Conservation (phyloP, 306 rosid genomes). For the Citrullus colocynthis region DNA sequence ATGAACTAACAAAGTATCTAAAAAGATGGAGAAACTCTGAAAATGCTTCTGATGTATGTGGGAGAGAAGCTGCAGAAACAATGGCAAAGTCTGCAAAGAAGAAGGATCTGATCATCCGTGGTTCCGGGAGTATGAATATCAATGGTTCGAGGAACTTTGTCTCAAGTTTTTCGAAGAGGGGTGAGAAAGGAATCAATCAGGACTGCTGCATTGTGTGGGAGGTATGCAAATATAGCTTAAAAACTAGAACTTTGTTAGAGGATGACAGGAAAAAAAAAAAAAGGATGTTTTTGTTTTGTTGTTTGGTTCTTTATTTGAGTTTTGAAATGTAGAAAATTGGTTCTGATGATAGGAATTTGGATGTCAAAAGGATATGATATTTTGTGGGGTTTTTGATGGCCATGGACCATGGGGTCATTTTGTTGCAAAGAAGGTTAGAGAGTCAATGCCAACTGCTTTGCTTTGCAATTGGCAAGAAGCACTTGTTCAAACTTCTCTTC, state of each 20-base stretch:
- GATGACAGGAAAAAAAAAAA: neutral
- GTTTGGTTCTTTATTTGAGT: neutral
- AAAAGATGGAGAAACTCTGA: slow-evolving; percentile 39
- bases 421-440: slow-evolving; percentile 68
- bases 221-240: slow-evolving; percentile 27
- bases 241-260: neutral
- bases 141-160: slow-evolving; percentile 66
- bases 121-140: slow-evolving; percentile 37
- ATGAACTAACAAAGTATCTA: slow-evolving; percentile 50
- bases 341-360: slow-evolving; percentile 63
- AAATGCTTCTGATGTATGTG: slow-evolving; percentile 10
- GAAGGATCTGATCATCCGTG: slow-evolving; percentile 42
- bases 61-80: slow-evolving; percentile 67
- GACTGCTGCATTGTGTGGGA: slow-evolving; percentile 98
- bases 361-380: slow-evolving; percentile 83
- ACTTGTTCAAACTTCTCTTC: slow-evolving; percentile 38
- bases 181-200: slow-evolving; percentile 80
- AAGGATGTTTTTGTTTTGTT: neutral
- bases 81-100: slow-evolving; percentile 80
- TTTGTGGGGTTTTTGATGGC: slow-evolving; percentile 87
- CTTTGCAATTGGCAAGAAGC: slow-evolving; percentile 79
- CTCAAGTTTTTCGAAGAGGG: slow-evolving; percentile 63
- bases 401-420: slow-evolving; percentile 96
- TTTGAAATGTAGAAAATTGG: neutral
- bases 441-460: slow-evolving; percentile 66